Conservation (phyloP, 345 rosid genomes). For the Syzygium oleosum region DNA sequence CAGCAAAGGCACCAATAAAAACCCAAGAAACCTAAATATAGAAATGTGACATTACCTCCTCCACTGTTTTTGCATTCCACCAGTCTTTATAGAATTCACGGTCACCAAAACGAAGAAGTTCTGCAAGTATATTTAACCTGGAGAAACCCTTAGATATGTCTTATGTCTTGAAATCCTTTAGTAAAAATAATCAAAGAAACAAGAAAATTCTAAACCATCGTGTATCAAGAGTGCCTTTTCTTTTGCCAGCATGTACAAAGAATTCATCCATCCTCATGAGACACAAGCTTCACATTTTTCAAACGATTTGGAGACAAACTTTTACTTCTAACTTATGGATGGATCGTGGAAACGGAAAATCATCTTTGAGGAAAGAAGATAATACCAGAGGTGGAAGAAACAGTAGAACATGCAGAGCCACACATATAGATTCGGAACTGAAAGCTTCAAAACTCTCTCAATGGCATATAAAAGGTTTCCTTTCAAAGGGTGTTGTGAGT, state of each 20-base stretch:
- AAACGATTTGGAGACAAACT: neutral
- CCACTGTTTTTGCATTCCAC: slow-evolving; percentile 99
- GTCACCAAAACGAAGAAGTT: slow-evolving; percentile 93
- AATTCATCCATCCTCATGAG: neutral
- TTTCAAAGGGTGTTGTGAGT: slow-evolving; percentile 93
- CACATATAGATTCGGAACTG: slow-evolving; percentile 87
- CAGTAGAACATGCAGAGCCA: slow-evolving; percentile 99
- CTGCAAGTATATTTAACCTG: slow-evolving; percentile 97
- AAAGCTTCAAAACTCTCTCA: slow-evolving; percentile 97
- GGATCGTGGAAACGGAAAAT: neutral
- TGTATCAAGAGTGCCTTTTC: neutral
- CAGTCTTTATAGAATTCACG: slow-evolving; percentile 97
- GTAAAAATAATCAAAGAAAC: neutral
- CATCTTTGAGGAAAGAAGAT: neutral
- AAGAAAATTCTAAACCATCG: neutral
- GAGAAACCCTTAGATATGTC: neutral
- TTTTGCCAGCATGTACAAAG: neutral
- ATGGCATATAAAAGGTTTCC: slow-evolving; percentile 74
- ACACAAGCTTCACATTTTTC: neutral
- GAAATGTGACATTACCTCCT: slow-evolving; percentile 45
- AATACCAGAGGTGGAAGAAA: slow-evolving; percentile 91
- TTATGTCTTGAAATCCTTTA: neutral
- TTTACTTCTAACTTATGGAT: neutral
- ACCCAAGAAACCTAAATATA: neutral
- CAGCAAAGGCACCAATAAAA: slow-evolving; percentile 1